Evolutionary conservation across 306 rosid genomes (phyloP).

Genomic region (Quercus mongolica): DNA sequence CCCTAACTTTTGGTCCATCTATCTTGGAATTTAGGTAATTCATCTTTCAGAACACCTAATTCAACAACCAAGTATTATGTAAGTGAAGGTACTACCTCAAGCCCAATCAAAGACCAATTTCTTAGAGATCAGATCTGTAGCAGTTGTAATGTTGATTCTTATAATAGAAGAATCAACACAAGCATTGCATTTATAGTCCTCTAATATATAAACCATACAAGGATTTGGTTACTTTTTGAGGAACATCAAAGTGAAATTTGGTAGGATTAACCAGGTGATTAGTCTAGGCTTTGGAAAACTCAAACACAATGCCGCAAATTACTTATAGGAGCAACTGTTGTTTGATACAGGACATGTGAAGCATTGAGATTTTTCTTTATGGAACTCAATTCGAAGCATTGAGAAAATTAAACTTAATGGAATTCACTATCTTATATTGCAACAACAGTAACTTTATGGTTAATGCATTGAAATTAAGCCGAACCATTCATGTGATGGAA

Average conservation of each 20-base stretch:
- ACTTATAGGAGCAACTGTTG: not conserved
- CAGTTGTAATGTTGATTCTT: not conserved
- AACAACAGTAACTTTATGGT: not conserved
- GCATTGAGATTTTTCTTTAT: not conserved
- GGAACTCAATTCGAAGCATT: not conserved
- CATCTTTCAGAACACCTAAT: not conserved
- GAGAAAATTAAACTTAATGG: not conserved
- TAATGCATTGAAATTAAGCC: not conserved
- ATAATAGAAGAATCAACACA: not conserved
- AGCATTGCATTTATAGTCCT: no score
- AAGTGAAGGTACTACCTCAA: not conserved
- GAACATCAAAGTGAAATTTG: no score
- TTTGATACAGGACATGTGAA: not conserved
- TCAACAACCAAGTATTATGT: not conserved
- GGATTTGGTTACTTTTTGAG: no score
- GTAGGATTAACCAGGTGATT: no score
- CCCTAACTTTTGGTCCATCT: not conserved
- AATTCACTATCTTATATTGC: not conserved
- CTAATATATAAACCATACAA: no score
- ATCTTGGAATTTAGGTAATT: not conserved
- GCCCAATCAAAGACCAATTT: not conserved
- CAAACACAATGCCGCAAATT: not conserved
- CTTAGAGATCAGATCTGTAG: not conserved
- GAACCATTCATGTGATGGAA: not conserved
- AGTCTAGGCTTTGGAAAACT: not conserved